These are phyloP conservation scores for Penicillium sp. DNA, from an alignment of 2,329 filamentous ascomycete genomes.

Conservation along the genomic window DNA sequence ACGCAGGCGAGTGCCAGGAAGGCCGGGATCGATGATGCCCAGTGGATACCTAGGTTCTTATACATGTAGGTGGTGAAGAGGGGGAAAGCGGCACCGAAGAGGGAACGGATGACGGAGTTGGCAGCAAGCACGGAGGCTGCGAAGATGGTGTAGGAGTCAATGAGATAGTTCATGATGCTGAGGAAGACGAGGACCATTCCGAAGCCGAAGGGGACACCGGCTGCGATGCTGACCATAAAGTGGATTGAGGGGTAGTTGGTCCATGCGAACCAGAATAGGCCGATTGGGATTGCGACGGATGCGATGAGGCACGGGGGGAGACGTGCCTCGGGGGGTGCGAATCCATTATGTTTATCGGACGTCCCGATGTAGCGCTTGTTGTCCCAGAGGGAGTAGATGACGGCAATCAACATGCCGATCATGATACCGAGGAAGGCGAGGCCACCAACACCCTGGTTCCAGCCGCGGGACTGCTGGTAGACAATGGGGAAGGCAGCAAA, in stretches of 20 bases:
- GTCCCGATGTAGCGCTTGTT: constrained; percentile 26
- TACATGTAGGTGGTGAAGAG: constrained; percentile 31
- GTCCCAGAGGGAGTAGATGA: constrained; percentile 24
- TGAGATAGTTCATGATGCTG: constrained; percentile 29
- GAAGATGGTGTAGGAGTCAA: constrained; percentile 29
- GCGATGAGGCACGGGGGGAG: constrained; percentile 29
- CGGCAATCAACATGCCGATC: constrained; percentile 30
- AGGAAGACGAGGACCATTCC: constrained; percentile 28
- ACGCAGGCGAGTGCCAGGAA: constrained; percentile 27
- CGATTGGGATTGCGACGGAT: constrained; percentile 25
- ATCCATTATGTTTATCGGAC: constrained; percentile 19
- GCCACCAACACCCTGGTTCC: constrained; percentile 29
- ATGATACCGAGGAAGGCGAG: constrained; percentile 34
- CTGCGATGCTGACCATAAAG: constrained; percentile 26
- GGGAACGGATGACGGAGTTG: constrained; percentile 26
- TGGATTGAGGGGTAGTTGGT: constrained; percentile 29
- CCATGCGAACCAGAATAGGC: constrained; percentile 37
- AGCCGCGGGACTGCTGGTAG: constrained; percentile 28
- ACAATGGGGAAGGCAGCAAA: constrained; percentile 34
- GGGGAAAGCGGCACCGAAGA: constrained; percentile 29
- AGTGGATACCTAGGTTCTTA: constrained; percentile 26
- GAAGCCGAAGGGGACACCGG: constrained; percentile 27
- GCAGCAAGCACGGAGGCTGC: constrained; percentile 27
- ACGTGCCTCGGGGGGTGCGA: constrained; percentile 29
- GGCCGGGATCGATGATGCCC: constrained; percentile 26